Evolutionary conservation across 768 basidiomycete species (phyloP).

Genomic region (Pleurotus cornucopiae): DNA sequence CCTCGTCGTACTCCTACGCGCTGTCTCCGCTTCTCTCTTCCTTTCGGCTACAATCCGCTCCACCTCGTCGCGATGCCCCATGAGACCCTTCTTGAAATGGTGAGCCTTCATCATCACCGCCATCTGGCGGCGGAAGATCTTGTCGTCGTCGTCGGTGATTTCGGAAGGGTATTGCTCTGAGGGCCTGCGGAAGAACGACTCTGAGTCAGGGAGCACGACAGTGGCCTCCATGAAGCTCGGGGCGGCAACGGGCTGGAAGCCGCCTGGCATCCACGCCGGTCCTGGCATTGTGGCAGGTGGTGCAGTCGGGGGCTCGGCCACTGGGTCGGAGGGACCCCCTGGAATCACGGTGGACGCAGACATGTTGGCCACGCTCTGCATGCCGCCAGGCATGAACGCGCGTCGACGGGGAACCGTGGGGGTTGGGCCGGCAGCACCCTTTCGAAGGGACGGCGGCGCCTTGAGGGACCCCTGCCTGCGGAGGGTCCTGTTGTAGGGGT

Average conservation of each 20-base stretch:
- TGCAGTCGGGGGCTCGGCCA: too few relatives aligned
- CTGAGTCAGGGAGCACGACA: not conserved
- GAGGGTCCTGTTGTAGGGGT: not conserved
- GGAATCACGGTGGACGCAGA: not conserved
- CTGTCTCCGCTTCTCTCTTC: not conserved
- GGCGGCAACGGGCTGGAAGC: constrained; percentile 1
- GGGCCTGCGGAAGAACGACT: too few relatives aligned
- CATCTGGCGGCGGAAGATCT: constrained; percentile 1
- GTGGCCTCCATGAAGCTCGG: not conserved
- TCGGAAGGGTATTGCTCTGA: too few relatives aligned
- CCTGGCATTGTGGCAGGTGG: not conserved
- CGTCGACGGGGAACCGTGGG: not conserved
- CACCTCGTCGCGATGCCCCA: not conserved
- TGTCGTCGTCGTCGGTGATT: not conserved
- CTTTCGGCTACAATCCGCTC: not conserved
- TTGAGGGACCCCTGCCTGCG: not conserved
- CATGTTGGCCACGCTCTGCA: not conserved
- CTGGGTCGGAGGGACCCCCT: not conserved
- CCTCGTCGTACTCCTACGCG: too few relatives aligned
- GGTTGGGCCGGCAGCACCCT: not conserved
- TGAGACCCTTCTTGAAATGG: not conserved
- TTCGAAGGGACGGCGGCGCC: not conserved
- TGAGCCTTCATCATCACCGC: not conserved
- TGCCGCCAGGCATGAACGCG: not conserved
- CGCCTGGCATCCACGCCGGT: constrained; percentile 2